Conservation (phyloP, 2,329 filamentous ascomycete species). For the Scedosporium aurantiacum region DNA sequence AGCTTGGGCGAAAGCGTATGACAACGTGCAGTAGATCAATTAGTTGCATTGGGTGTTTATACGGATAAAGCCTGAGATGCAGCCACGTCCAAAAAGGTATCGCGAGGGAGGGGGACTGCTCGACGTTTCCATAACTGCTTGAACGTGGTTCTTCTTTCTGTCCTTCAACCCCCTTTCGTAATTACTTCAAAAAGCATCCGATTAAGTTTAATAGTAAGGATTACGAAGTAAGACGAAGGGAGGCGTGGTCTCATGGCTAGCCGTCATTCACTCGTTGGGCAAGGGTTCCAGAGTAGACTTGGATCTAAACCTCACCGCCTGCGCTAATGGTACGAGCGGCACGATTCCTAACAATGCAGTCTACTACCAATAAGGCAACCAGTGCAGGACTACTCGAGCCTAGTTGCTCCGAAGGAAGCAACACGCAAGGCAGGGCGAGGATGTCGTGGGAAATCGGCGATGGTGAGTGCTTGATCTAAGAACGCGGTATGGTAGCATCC, state of each 20-base stretch:
- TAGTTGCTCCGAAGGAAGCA: not conserved
- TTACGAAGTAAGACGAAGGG: too few relatives aligned
- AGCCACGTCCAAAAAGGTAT: not conserved
- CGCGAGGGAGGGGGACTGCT: too few relatives aligned
- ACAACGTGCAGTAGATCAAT: not conserved
- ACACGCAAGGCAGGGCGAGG: not conserved
- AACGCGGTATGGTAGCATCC: not conserved
- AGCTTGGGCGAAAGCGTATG: too few relatives aligned
- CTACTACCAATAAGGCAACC: not conserved
- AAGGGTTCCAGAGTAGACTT: not conserved
- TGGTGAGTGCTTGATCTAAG: too few relatives aligned
- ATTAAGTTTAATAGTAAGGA: too few relatives aligned
- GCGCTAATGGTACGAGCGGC: not conserved
- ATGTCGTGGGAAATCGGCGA: too few relatives aligned
- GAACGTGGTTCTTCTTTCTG: too few relatives aligned
- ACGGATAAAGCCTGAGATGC: not conserved
- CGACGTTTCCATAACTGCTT: too few relatives aligned
- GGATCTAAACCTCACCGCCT: not conserved
- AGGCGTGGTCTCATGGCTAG: not conserved
- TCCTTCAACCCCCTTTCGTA: too few relatives aligned
- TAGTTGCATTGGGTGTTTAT: not conserved
- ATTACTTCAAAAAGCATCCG: too few relatives aligned
- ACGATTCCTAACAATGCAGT: not conserved
- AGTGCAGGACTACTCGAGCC: not conserved
- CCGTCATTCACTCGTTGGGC: not conserved